These are phyloP conservation scores for Stropharia rugosoannulata DNA, from an alignment of 768 basidiomycete genomes.

Conservation along the genomic window DNA sequence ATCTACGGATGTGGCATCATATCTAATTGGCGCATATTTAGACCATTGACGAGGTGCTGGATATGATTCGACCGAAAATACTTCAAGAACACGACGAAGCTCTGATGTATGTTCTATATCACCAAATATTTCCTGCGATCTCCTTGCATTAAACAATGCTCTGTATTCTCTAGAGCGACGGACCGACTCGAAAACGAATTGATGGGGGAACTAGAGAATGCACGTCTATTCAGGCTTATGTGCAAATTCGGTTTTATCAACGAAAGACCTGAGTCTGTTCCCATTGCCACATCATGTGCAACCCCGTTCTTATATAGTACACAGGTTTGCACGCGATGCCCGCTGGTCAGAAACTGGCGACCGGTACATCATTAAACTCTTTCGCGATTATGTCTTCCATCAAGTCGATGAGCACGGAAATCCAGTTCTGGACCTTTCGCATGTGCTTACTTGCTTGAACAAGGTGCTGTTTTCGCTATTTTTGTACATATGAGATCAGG, in stretches of 20 bases:
- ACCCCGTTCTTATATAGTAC: not conserved
- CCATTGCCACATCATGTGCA: not conserved
- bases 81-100: slow-evolving; percentile 83
- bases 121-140: not conserved
- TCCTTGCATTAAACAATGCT: not conserved
- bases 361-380: slow-evolving; percentile 95
- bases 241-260: slow-evolving; percentile 98
- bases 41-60: slow-evolving; percentile 78
- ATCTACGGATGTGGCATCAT: not conserved
- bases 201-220: slow-evolving; percentile 90
- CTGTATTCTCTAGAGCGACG: slow-evolving; percentile 51
- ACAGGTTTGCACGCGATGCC: slow-evolving; percentile 89
- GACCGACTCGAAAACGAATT: slow-evolving; percentile 86
- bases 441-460: slow-evolving; percentile 91
- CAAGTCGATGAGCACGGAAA: slow-evolving; percentile 90
- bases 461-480: slow-evolving; percentile 42
- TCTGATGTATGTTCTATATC: slow-evolving; percentile 54
- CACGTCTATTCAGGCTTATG: slow-evolving; percentile 82
- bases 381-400: slow-evolving; percentile 98
- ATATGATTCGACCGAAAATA: slow-evolving; percentile 72
- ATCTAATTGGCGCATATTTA: slow-evolving; percentile 25
- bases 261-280: slow-evolving; percentile 89
- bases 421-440: slow-evolving; percentile 86
- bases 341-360: slow-evolving; percentile 99
- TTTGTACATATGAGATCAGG: not conserved